Evolutionary conservation across 2,329 filamentous ascomycete genomes (phyloP), one percentile per base, ranked within the genome.

Genomic region (Cucurbitaria berberidis): DNA sequence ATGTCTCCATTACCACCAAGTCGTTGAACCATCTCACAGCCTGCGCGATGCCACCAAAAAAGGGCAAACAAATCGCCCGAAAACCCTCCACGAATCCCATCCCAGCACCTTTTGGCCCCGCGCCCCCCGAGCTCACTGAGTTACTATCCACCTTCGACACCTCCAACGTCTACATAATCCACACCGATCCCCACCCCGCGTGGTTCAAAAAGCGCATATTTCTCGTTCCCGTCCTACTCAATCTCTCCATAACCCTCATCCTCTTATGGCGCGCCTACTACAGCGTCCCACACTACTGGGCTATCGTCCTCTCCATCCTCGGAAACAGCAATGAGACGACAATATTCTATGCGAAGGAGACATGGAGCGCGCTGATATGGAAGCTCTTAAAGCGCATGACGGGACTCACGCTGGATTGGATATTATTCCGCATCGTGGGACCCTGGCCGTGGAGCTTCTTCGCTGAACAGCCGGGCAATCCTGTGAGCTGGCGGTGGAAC

Each of bases 181-280:
- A 96, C 78, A 80, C 96, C 75, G 93, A 97, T 80, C 78, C 77
- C 55, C 86, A 89, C 57, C 86, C 87, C 0, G 75, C 77, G 18
- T 80, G 82, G 24, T 86, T 93, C 77, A 97, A 97, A 77, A 85
- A 85, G 72, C 89, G 90, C 68, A 89, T 96, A 66, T 97, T 96
- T 76, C 67, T 86, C 42, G 86, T 96, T 0, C 91, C 93, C 15
- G 81, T 91, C 16, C 74, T 86, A 16, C 86, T 96, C 76, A 97
- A 97, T 75, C 51, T 89, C 29, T 76, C 79, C 62, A 86, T 97
- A 51, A 78, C 81, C 8, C 67, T 81, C 2, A 75, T 90, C 27
- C 86, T 96, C 63, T 63, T 81, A 53, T 86, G 86, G 79, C 88
- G 93, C 59, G 78, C 88, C 55, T 90, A 84, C 73, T 78, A 81